Percentiles rank a stretch among this genome's conserved stretches.
Evolutionary conservation across 768 basidiomycete species (phyloP).

Genomic region (Tulasnella sp.): DNA sequence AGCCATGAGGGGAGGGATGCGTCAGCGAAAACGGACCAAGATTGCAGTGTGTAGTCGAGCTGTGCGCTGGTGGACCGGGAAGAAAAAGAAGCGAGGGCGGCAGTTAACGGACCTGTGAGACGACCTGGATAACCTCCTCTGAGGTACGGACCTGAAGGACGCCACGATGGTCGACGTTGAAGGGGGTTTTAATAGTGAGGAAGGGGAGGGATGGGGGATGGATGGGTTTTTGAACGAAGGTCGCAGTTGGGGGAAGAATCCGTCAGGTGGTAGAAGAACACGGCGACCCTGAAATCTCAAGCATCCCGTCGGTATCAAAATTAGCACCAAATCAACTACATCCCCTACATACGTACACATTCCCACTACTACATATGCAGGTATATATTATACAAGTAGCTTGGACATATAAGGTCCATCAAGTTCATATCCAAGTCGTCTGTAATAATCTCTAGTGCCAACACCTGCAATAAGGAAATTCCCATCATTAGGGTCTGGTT

Average conservation of each 20-base stretch:
- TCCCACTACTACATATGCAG: neutral
- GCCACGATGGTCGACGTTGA: conserved; percentile 5
- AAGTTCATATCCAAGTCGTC: conserved; percentile 83
- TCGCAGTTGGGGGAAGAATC: neutral
- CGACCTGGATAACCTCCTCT: conserved; percentile 9
- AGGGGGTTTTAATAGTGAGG: neutral
- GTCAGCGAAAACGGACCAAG: neutral
- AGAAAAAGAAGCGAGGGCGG: neutral
- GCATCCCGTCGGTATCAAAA: neutral
- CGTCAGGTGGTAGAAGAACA: neutral
- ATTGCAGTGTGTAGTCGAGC: neutral
- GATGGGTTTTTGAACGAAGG: neutral
- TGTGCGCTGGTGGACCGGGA: neutral
- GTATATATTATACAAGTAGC: conserved; percentile 35
- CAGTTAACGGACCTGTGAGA: conserved; percentile 3
- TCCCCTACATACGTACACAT: neutral
- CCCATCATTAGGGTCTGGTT: neutral
- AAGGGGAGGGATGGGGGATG: neutral
- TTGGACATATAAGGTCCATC: conserved; percentile 99
- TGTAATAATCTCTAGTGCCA: conserved; percentile 94
- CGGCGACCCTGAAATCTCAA: neutral
- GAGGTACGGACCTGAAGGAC: neutral
- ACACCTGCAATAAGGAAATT: conserved; percentile 43
- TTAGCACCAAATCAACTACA: neutral
- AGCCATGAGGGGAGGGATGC: neutral